These are phyloP conservation scores for Termitomyces sp. DNA, from an alignment of 768 basidiomycete species.

Conservation along the genomic window DNA sequence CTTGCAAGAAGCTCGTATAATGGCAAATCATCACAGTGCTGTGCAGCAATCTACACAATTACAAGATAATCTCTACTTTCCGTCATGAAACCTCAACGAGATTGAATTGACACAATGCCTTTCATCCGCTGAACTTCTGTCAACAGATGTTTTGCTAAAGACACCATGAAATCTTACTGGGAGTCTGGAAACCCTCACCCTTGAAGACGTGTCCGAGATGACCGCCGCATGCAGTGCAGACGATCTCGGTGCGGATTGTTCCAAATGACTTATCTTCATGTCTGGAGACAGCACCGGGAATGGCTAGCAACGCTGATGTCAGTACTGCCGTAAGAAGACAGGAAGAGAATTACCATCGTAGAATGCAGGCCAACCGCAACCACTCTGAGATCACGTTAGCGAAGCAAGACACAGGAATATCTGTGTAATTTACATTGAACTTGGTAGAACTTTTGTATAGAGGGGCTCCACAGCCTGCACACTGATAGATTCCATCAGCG, in stretches of 20 bases:
- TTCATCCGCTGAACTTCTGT: constrained; percentile 53
- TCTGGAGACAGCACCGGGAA: constrained; percentile 81
- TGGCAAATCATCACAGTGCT: neutral
- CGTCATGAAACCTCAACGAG: constrained; percentile 61
- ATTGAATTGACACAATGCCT: constrained; percentile 90
- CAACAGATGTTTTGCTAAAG: neutral
- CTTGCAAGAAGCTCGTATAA: constrained; percentile 8
- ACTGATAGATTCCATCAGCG: constrained; percentile 65
- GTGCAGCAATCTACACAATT: neutral
- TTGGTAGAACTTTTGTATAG: constrained; percentile 88
- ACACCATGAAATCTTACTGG: constrained; percentile 44
- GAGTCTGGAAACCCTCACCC: constrained; percentile 78
- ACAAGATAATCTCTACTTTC: neutral
- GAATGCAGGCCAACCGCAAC: constrained; percentile 98
- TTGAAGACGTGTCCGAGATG: constrained; percentile 96
- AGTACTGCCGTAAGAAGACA: neutral
- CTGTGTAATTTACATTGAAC: constrained; percentile 49
- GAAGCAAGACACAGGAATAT: neutral
- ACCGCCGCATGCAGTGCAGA: constrained; percentile 85
- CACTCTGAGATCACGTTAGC: constrained; percentile 40
- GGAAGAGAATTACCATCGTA: constrained; percentile 61
- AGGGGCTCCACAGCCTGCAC: constrained; percentile 76
- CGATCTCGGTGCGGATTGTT: constrained; percentile 78
- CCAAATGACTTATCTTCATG: constrained; percentile 69
- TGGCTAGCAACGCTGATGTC: constrained; percentile 40